Evolutionary conservation across 176 grass and related monocot genomes (phyloP).

Genomic region (Echinochloa phyllopogon): DNA sequence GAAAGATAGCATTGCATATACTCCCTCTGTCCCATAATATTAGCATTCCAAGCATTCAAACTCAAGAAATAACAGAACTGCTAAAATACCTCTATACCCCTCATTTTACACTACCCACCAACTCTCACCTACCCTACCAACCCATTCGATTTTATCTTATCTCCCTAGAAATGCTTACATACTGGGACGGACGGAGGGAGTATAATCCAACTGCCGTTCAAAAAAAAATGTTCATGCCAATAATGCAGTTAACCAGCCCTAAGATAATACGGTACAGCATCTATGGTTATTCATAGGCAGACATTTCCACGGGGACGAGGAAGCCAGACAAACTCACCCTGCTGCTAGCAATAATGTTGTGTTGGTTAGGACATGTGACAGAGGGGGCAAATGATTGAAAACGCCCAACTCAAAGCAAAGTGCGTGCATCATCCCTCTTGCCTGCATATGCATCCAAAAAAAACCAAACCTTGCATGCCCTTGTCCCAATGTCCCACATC

Average conservation of each 20-base stretch:
- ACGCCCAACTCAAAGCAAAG: neutral
- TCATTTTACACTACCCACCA: too few species aligned
- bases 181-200: too few species aligned
- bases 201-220: neutral
- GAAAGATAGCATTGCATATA: neutral
- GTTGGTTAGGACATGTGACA: conserved; percentile 2
- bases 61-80: too few species aligned
- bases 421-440: neutral
- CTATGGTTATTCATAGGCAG: neutral
- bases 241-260: neutral
- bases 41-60: too few species aligned
- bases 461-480: neutral
- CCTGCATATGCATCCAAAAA: conserved; percentile 9
- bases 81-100: too few species aligned
- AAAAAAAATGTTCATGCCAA: neutral
- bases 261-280: neutral
- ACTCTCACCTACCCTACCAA: too few species aligned
- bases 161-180: too few species aligned
- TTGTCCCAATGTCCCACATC: neutral
- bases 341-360: neutral
- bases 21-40: too few species aligned
- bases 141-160: too few species aligned
- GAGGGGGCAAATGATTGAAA: conserved; percentile 10
- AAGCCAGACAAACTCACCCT: neutral
- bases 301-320: neutral